Evolutionary conservation across 1,284 basidiomycete species (phyloP).

Genomic region (Rhodotorula sp.): DNA sequence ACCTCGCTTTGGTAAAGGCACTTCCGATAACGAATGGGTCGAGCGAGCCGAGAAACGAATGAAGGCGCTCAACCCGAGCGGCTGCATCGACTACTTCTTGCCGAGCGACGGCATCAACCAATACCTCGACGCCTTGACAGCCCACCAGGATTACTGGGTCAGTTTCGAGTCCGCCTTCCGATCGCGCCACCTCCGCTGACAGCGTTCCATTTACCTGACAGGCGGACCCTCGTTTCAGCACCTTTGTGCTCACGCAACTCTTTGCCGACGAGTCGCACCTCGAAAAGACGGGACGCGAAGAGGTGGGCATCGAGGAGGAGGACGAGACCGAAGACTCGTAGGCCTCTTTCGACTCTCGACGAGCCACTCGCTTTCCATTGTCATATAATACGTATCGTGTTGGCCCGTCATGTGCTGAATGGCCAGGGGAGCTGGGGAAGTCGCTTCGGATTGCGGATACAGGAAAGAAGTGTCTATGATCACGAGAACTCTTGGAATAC

Average conservation of each 20-base stretch:
- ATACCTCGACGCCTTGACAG: constrained; percentile 28
- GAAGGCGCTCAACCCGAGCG: constrained; percentile 29
- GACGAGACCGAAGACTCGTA: constrained; percentile 6
- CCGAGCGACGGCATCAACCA: constrained; percentile 27
- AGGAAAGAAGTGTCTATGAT: background rate
- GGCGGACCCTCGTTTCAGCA: constrained; percentile 28
- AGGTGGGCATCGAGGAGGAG: constrained; percentile 30
- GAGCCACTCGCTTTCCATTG: background rate
- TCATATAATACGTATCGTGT: background rate
- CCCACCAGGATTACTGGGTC: constrained; percentile 33
- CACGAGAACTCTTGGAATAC: too few species aligned
- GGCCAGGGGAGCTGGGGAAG: background rate
- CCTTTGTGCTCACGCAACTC: constrained; percentile 30
- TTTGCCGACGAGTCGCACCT: constrained; percentile 29
- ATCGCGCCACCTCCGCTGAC: background rate
- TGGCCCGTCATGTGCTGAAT: background rate
- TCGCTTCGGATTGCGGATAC: background rate
- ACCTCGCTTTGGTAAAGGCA: constrained; percentile 22
- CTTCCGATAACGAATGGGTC: constrained; percentile 27
- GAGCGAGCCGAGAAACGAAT: constrained; percentile 34
- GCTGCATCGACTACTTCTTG: constrained; percentile 28
- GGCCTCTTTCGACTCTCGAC: background rate
- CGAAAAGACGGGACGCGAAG: constrained; percentile 30
- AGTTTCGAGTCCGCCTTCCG: background rate
- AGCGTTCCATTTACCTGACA: background rate